Conservation (phyloP, 176 grass and related monocot genomes). For the Dactylis glomerata region DNA sequence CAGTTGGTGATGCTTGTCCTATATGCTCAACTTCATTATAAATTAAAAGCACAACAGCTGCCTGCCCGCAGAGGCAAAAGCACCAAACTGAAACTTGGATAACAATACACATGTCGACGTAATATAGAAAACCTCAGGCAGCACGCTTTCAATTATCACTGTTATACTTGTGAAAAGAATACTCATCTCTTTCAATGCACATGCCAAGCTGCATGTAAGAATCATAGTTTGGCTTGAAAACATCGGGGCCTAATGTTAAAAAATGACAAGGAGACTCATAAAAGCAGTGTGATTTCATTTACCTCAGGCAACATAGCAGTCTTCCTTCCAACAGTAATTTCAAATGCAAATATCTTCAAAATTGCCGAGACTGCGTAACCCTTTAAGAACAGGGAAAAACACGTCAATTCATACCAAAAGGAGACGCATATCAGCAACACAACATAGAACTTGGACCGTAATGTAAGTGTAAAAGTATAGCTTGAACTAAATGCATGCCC, state of each 20-base stretch:
- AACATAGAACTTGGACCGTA: background rate
- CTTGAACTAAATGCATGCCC: background rate
- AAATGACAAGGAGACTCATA: background rate
- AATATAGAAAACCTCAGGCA: background rate
- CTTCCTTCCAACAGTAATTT: slow-evolving; percentile 80
- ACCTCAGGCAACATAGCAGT: slow-evolving; percentile 96
- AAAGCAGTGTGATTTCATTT: slow-evolving; percentile 21
- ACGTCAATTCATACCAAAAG: slow-evolving; percentile 3
- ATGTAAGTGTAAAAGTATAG: background rate
- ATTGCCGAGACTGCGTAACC: slow-evolving; percentile 91
- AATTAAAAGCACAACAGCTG: background rate
- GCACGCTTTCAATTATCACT: background rate
- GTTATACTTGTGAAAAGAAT: slow-evolving; percentile 14
- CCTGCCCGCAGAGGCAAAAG: background rate
- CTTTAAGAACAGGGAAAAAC: slow-evolving; percentile 45
- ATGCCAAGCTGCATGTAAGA: slow-evolving; percentile 7
- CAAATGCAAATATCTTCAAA: slow-evolving; percentile 94
- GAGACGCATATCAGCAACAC: background rate
- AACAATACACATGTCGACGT: slow-evolving; percentile 9
- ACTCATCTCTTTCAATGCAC: slow-evolving; percentile 2
- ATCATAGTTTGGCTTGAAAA: slow-evolving; percentile 2
- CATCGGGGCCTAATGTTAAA: background rate
- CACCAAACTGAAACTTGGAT: background rate
- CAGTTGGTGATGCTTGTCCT: background rate
- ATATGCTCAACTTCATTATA: background rate